Percentiles rank a stretch among this genome's conserved stretches.
Conservation (phyloP, 2,329 filamentous ascomycete genomes). For the Exophiala lecanii-corni region DNA sequence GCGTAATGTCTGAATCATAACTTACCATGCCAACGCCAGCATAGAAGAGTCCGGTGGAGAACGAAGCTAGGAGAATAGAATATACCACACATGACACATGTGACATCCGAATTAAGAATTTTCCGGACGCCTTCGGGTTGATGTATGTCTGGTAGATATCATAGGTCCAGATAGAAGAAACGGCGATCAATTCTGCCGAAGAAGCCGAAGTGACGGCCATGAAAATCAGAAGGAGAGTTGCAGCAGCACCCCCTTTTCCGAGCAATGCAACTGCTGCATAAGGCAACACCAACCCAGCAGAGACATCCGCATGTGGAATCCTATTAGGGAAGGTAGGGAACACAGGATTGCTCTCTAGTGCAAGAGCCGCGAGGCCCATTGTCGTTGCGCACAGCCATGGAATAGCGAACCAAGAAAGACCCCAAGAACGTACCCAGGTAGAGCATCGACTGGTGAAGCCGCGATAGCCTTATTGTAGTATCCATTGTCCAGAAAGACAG, state of each 20-base stretch:
- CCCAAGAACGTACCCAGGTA: conserved; percentile 87
- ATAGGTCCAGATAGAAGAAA: conserved; percentile 83
- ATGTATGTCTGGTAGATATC: conserved; percentile 86
- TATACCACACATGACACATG: conserved; percentile 71
- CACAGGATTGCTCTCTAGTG: conserved; percentile 64
- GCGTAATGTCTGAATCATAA: background rate
- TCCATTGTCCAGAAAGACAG: conserved; percentile 63
- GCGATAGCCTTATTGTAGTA: conserved; percentile 96
- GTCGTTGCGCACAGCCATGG: conserved; percentile 87
- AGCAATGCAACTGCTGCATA: conserved; percentile 80
- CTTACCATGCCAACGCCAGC: conserved; percentile 74
- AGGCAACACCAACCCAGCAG: conserved; percentile 76
- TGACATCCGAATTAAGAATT: conserved; percentile 72
- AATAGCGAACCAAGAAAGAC: conserved; percentile 86
- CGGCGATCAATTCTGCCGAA: conserved; percentile 78
- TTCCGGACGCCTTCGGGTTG: conserved; percentile 70
- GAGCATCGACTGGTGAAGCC: conserved; percentile 74
- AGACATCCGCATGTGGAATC: conserved; percentile 69
- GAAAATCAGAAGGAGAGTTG: conserved; percentile 75
- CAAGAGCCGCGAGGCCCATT: conserved; percentile 76
- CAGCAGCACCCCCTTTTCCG: conserved; percentile 74
- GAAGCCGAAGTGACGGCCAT: conserved; percentile 85
- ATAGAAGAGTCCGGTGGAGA: conserved; percentile 70
- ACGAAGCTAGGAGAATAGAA: conserved; percentile 69
- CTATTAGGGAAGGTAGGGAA: conserved; percentile 59